Evolutionary conservation across 2,329 filamentous ascomycete species (phyloP).

Genomic region (Chaetomiaceae sp.): DNA sequence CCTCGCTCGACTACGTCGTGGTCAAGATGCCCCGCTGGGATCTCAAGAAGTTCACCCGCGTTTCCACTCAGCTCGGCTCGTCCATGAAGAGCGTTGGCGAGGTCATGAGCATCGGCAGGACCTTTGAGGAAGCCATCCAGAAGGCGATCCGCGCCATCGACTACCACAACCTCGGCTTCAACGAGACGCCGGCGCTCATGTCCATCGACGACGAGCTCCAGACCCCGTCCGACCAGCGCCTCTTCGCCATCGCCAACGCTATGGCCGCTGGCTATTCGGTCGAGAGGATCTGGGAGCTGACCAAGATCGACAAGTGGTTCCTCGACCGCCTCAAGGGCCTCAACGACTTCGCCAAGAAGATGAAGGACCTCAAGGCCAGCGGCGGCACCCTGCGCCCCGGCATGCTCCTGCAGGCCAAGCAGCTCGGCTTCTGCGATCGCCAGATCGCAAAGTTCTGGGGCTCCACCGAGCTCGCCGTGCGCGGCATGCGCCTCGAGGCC

Average conservation of each 20-base stretch:
- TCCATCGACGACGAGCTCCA: constrained; percentile 94
- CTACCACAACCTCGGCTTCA: constrained; percentile 92
- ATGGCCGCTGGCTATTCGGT: constrained; percentile 93
- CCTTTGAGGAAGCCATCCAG: constrained; percentile 97
- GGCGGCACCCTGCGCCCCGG: constrained; percentile 61
- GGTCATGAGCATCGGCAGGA: constrained; percentile 96
- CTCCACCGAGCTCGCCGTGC: constrained; percentile 88
- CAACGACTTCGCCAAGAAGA: constrained; percentile 79
- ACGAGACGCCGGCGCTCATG: constrained; percentile 87
- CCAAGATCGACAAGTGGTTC: constrained; percentile 99
- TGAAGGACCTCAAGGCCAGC: constrained; percentile 61
- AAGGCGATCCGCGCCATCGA: constrained; percentile 96
- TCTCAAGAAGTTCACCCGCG: constrained; percentile 96
- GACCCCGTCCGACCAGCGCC: constrained; percentile 92
- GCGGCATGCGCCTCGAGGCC: constrained; percentile 76
- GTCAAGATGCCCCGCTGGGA: constrained; percentile 99
- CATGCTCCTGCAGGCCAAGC: constrained; percentile 78
- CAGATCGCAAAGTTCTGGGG: constrained; percentile 93
- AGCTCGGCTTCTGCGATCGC: constrained; percentile 88
- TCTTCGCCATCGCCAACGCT: constrained; percentile 96
- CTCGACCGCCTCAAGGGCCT: constrained; percentile 85
- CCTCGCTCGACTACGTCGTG: constrained; percentile 94
- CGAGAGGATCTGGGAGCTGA: constrained; percentile 97
- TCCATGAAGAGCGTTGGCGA: constrained; percentile 99
- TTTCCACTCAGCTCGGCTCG: constrained; percentile 91